phyloP scores from a whole-genome alignment of 2,329 filamentous ascomycete species.

The Metarhizium humberi region DNA sequence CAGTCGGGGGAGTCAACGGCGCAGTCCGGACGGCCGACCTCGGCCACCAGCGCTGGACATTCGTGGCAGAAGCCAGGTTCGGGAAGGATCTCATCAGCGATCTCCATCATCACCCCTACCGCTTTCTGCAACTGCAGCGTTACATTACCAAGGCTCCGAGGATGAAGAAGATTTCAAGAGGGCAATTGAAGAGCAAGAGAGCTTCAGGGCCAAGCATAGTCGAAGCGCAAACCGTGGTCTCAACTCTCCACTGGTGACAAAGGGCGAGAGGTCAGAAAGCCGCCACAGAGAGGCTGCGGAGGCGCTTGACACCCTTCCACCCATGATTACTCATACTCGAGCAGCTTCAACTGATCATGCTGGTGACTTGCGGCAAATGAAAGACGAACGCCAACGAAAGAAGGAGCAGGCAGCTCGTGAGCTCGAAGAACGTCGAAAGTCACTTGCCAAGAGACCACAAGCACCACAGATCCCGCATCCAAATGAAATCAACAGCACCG shows the following conservation, averaged over 20 bases:
- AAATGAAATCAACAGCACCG: slow-evolving; percentile 31
- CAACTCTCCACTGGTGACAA: slow-evolving; percentile 24
- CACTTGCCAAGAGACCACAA: slow-evolving; percentile 69
- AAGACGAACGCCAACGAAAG: slow-evolving; percentile 53
- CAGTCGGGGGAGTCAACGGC: slow-evolving; percentile 37
- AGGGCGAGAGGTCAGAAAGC: slow-evolving; percentile 29
- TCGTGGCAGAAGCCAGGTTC: slow-evolving; percentile 54
- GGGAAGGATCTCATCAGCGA: slow-evolving; percentile 47
- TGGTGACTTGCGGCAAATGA: slow-evolving; percentile 46
- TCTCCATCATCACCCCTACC: slow-evolving; percentile 79
- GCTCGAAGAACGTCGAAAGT: slow-evolving; percentile 79
- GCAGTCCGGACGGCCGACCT: slow-evolving; percentile 35
- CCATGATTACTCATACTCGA: slow-evolving; percentile 20
- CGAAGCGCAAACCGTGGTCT: slow-evolving; percentile 37
- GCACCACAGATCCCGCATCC: slow-evolving; percentile 76
- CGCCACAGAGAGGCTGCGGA: slow-evolving; percentile 25
- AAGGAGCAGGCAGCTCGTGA: slow-evolving; percentile 74
- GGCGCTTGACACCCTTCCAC: slow-evolving; percentile 20
- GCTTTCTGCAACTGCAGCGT: slow-evolving; percentile 44
- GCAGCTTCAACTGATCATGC: slow-evolving; percentile 36
- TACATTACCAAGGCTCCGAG: slow-evolving; percentile 39
- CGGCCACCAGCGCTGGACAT: slow-evolving; percentile 34
- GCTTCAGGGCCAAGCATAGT: slow-evolving; percentile 45
- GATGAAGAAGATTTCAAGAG: slow-evolving; percentile 54
- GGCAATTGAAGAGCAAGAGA: slow-evolving; percentile 44